Conservation (phyloP, 2,329 filamentous ascomycete genomes). For the Waltergamsia citrina region DNA sequence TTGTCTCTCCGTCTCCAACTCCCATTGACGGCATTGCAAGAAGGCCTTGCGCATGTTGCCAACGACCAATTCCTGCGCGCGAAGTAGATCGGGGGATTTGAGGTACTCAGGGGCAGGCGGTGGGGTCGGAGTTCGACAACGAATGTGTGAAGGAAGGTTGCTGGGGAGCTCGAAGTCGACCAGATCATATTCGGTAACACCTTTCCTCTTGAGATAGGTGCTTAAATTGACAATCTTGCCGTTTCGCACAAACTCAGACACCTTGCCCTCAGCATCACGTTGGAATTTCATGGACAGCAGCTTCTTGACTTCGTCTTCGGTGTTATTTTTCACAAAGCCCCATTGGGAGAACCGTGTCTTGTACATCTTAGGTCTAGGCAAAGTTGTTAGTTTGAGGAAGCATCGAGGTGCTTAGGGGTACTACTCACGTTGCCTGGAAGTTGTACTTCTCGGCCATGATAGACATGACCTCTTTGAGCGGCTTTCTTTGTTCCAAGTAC, state of each 20-base stretch:
- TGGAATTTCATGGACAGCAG: constrained; percentile 42
- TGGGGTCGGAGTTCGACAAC: constrained; percentile 34
- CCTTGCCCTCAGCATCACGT: constrained; percentile 41
- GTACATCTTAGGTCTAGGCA: constrained; percentile 41
- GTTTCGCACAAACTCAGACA: constrained; percentile 42
- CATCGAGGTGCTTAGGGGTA: background rate
- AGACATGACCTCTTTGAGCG: constrained; percentile 41
- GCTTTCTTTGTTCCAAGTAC: constrained; percentile 38
- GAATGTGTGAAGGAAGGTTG: constrained; percentile 31
- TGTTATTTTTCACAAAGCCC: constrained; percentile 47
- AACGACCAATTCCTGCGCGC: constrained; percentile 32
- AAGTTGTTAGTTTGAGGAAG: background rate
- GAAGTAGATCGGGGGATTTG: constrained; percentile 29
- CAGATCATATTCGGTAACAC: constrained; percentile 42
- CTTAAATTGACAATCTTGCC: constrained; percentile 41
- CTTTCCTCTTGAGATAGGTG: constrained; percentile 42
- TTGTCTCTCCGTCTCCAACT: constrained; percentile 25
- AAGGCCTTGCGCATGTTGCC: constrained; percentile 34
- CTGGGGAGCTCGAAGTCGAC: constrained; percentile 33
- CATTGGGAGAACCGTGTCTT: constrained; percentile 46
- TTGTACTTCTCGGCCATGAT: constrained; percentile 38
- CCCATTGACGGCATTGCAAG: constrained; percentile 31
- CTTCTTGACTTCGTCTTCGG: constrained; percentile 40
- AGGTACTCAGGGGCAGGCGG: constrained; percentile 30
- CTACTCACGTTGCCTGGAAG: constrained; percentile 39